Conservation (phyloP, 805 yeast genomes). For the Yamadazyma tumulicola region DNA sequence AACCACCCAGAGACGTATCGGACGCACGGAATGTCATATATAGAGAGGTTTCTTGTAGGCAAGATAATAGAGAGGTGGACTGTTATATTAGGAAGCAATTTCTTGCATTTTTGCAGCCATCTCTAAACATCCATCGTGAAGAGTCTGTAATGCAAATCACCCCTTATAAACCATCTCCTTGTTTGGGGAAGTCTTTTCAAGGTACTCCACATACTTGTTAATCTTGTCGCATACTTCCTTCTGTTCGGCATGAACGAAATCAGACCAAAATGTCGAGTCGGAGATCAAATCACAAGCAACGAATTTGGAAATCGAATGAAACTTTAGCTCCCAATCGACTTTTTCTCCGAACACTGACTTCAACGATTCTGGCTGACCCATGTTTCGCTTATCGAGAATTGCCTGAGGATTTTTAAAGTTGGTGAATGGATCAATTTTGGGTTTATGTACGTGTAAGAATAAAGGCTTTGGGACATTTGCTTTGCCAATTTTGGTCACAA, state of each 20-base stretch:
- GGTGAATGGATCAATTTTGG: conserved; percentile 28
- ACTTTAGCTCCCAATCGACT: conserved; percentile 33
- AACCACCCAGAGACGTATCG: no score
- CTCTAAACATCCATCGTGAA: no score
- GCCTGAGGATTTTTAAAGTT: conserved; percentile 17
- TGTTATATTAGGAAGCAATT: no score
- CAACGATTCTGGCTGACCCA: conserved; percentile 19
- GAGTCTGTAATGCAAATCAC: not conserved
- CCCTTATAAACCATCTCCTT: conserved; percentile 1
- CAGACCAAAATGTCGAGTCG: conserved; percentile 1
- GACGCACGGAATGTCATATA: no score
- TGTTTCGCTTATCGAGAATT: conserved; percentile 19
- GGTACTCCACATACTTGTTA: conserved; percentile 5
- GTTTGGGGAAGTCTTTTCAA: conserved; percentile 5
- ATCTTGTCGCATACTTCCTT: conserved; percentile 4
- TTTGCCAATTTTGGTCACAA: conserved; percentile 6
- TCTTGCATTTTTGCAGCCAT: no score
- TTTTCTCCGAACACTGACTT: conserved; percentile 3
- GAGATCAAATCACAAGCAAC: conserved; percentile 25
- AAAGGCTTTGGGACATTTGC: conserved; percentile 19
- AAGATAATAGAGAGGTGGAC: no score
- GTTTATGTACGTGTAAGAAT: conserved; percentile 31
- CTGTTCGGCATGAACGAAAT: conserved; percentile 3
- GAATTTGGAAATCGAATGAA: conserved; percentile 30
- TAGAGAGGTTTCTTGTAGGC: no score